Conservation (phyloP, 306 rosid genomes). For the Abrus precatorius region DNA sequence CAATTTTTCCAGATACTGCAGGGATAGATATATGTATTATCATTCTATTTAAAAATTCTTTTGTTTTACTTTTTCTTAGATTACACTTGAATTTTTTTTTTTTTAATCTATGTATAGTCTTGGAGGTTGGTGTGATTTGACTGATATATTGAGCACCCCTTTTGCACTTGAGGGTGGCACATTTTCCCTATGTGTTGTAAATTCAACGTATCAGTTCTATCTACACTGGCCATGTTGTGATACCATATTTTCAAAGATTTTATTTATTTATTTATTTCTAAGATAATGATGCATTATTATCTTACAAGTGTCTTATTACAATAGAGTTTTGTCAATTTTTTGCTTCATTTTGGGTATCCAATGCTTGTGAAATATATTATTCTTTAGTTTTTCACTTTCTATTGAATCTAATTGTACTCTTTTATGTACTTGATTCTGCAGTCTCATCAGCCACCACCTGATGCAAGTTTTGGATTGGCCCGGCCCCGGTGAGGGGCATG, state of each 20-base stretch:
- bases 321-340: not conserved
- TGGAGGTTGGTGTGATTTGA: not conserved
- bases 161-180: constrained; percentile 3
- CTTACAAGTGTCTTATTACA: not conserved
- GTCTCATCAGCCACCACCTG: constrained; percentile 96
- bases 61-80: not conserved
- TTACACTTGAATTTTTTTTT: not conserved
- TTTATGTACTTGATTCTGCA: constrained; percentile 54
- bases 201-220: constrained; percentile 3
- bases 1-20: not conserved
- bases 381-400: not conserved
- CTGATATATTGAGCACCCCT: not conserved
- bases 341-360: constrained; percentile 17
- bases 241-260: not conserved
- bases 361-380: constrained; percentile 6
- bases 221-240: not conserved
- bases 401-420: constrained; percentile 24
- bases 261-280: not conserved
- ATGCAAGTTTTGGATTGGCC: constrained; percentile 96
- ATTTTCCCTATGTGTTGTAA: constrained; percentile 17
- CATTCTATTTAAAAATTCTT: not conserved
- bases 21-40: not conserved
- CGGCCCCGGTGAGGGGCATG: constrained; percentile 99
- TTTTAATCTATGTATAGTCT: not conserved
- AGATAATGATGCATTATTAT: not conserved